Evolutionary conservation across 257 asterid species (phyloP), one percentile per base, ranked within the genome.

Genomic region (Asclepias syriaca): DNA sequence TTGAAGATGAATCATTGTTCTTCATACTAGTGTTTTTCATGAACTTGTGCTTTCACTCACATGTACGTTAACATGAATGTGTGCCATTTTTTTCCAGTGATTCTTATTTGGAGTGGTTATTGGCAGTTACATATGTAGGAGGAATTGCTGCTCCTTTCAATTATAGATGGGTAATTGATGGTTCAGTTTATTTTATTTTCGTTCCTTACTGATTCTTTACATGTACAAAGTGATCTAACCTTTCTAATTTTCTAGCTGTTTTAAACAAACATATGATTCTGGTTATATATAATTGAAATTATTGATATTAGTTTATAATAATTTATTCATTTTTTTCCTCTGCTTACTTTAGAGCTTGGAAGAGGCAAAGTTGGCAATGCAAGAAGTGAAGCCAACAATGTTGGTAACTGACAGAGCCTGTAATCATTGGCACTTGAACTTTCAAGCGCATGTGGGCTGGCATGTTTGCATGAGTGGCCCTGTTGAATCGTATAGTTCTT

Each of bases 101-200:
- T 79, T 74, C 85, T 63, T 89, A 85, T 69, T 69, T 93, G 91
- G 96, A 93, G 82, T 93, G 98, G 97, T 73, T 91, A 71, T 92
- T 93, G 76, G 98, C 96, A 32, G 80, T 93, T 67, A 78, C 97
- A 53, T 88, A 84, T 77, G 92, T 86, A 22, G 98, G 98, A 78
- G 97, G 93, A 72, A 87, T 93, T 37, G 89, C 86, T 65, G 96
- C 98, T 77, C 97, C 98, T 4, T 88, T 93, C 73, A 93, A 91
- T 77, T 91, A 91, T 71, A 81, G 97, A 77, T 93, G 98, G 98
- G 97, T 90, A 70, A 79, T 85, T 77, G 16, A 14, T 50, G 63
- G 10, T 4, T 43, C 21, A 56, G 14, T 18, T 27, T 59, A 27
- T 53, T 60, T 51, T 7, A 19, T 66, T 53, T 24, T 34, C 18